Conservation (phyloP, 768 basidiomycete species). For the Boletus pseudo-olivaceus region DNA sequence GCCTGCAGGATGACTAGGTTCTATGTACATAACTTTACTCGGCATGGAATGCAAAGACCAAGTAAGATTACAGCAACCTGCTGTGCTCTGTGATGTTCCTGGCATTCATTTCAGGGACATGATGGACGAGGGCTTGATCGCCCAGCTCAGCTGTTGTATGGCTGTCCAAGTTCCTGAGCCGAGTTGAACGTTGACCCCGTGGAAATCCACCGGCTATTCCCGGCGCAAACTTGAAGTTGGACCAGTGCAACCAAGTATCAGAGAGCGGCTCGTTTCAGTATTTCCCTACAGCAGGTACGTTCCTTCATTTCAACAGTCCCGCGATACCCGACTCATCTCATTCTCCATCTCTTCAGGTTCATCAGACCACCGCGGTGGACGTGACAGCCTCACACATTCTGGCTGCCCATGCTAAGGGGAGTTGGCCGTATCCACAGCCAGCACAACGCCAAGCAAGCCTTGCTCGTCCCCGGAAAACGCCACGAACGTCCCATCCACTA, state of each 20-base stretch:
- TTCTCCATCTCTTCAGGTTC: slow-evolving; percentile 5
- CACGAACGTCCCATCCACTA: slow-evolving; percentile 11
- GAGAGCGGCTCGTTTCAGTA: neutral
- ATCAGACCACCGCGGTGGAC: slow-evolving; percentile 36
- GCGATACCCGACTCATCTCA: neutral
- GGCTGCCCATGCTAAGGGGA: slow-evolving; percentile 76
- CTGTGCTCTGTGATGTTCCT: slow-evolving; percentile 1
- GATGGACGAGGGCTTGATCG: neutral
- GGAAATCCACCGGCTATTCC: slow-evolving; percentile 14
- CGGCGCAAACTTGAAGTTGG: slow-evolving; percentile 1
- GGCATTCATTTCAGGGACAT: neutral
- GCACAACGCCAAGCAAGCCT: slow-evolving; percentile 46
- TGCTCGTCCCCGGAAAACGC: slow-evolving; percentile 20
- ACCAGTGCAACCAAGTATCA: neutral
- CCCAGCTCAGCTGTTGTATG: neutral
- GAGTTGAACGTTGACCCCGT: neutral
- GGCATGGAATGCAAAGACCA: neutral
- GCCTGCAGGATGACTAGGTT: neutral
- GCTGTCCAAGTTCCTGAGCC: slow-evolving; percentile 1
- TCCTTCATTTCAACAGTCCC: neutral
- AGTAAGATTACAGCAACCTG: neutral
- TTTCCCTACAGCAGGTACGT: slow-evolving; percentile 7
- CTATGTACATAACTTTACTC: neutral
- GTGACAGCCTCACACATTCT: slow-evolving; percentile 35
- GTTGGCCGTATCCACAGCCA: slow-evolving; percentile 51